Evolutionary conservation across 495 filamentous ascomycete species (phyloP), one percentile per base, ranked within the genome.

Genomic region (Monascus purpureus): DNA sequence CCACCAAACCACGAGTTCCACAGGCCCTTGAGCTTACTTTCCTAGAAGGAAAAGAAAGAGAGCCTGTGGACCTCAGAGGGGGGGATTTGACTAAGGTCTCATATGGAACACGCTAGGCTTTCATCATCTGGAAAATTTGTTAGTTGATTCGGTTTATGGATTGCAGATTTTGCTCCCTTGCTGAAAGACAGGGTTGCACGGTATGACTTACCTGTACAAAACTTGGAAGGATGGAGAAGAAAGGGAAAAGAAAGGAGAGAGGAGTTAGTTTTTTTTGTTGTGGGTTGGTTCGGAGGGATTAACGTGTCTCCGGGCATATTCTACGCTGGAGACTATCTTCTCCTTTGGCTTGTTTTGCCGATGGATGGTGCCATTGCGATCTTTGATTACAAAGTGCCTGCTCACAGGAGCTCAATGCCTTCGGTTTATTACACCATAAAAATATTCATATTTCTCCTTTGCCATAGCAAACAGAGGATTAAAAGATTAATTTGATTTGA

Each of bases 191-290:
- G n/a, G n/a, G n/a, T n/a, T n/a, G n/a, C n/a, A n/a, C n/a, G 40
- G 4, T 22, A 22, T 22, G 20, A 67, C 85, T 74, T 65, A 96
- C 88, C 58, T 79, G 68, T 76, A 77, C 77, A 82, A 93, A 93
- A 84, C 76, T 82, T 85, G 84, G 86, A 93, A 93, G 85, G 86
- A 93, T 90, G 67, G 63, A 74, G 73, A 74, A 63, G 57, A 72
- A 67, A 70, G 57, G 50, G 63, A 52, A 55, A 47, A 47, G 61
- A 56, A 47, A 55, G 31, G 20, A 32, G 27, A 35, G 29, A 13
- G 33, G 28, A 33, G 19, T 16, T 14, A 31, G 31, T 12, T 31
- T 38, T 40, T 39, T 5, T 29, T 29, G 12, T 29, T 29, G 27
- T 13, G 27, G 12, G n/a, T 29, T 16, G 4, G 14, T 9, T 22